These are phyloP conservation scores for Volvox carteri DNA, from an alignment of 163 green algal species.

Conservation along the genomic window DNA sequence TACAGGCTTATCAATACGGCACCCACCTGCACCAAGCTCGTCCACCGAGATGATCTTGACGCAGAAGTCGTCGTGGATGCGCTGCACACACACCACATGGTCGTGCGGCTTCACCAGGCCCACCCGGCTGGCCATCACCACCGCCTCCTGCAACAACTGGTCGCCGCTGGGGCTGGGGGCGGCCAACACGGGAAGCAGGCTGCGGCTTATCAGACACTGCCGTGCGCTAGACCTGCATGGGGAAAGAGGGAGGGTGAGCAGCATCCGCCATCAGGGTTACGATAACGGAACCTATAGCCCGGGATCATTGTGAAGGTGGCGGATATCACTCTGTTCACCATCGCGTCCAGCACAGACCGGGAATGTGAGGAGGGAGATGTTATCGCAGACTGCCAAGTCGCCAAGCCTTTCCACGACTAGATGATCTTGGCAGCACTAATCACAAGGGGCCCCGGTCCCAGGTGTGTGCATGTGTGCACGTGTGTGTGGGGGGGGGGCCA, in stretches of 20 bases:
- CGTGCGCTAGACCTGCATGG: slow-evolving; percentile 73
- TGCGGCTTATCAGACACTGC: slow-evolving; percentile 85
- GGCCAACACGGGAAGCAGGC: slow-evolving; percentile 90
- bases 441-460: no score
- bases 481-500: no score
- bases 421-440: no score
- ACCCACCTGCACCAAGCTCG: slow-evolving; percentile 39
- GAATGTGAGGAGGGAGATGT: no score
- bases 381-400: no score
- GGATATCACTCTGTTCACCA: no score
- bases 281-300: no score
- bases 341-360: no score
- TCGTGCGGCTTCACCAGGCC: slow-evolving; percentile 81
- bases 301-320: no score
- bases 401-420: no score
- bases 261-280: no score
- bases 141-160: slow-evolving; percentile 58
- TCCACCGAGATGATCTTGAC: slow-evolving; percentile 67
- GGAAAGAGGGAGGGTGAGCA: background rate
- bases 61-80: slow-evolving; percentile 74
- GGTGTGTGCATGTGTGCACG: no score
- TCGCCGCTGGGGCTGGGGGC: slow-evolving; percentile 79
- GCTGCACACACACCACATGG: slow-evolving; percentile 84
- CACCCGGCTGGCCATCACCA: slow-evolving; percentile 52
- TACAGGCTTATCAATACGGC: background rate